phyloP scores from a whole-genome alignment of 2,329 filamentous ascomycete species.

The Diaporthe eres region DNA sequence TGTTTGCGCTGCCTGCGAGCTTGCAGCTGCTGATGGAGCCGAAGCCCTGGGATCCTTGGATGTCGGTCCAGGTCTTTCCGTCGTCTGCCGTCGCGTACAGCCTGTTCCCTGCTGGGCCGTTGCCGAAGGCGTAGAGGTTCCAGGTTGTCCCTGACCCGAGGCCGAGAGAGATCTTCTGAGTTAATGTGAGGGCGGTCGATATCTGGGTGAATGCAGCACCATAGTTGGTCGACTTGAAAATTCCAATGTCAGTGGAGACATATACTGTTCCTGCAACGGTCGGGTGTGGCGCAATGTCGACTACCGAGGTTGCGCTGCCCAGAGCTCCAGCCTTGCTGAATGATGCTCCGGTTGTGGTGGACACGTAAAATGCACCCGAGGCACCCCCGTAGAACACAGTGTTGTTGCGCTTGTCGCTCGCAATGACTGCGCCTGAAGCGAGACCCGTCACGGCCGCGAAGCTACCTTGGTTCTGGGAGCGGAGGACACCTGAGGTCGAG shows the following conservation, averaged over 20 bases:
- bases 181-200: conserved; percentile 53
- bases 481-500: conserved; percentile 56
- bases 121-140: conserved; percentile 64
- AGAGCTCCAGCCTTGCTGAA: conserved; percentile 59
- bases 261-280: conserved; percentile 71
- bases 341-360: conserved; percentile 60
- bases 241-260: conserved; percentile 67
- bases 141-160: conserved; percentile 55
- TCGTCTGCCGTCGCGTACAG: conserved; percentile 61
- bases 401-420: conserved; percentile 67
- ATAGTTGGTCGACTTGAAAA: conserved; percentile 68
- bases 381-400: conserved; percentile 67
- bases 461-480: conserved; percentile 56
- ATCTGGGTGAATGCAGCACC: conserved; percentile 62
- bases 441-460: conserved; percentile 63
- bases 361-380: conserved; percentile 64
- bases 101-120: conserved; percentile 57
- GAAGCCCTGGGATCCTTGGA: conserved; percentile 63
- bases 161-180: conserved; percentile 60
- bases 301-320: conserved; percentile 60
- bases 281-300: conserved; percentile 70
- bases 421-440: conserved; percentile 62
- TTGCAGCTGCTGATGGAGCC: conserved; percentile 57
- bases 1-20: conserved; percentile 61
- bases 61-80: conserved; percentile 60